phyloP scores from a whole-genome alignment of 1,284 basidiomycete species.

The Microbotryum violaceum region DNA sequence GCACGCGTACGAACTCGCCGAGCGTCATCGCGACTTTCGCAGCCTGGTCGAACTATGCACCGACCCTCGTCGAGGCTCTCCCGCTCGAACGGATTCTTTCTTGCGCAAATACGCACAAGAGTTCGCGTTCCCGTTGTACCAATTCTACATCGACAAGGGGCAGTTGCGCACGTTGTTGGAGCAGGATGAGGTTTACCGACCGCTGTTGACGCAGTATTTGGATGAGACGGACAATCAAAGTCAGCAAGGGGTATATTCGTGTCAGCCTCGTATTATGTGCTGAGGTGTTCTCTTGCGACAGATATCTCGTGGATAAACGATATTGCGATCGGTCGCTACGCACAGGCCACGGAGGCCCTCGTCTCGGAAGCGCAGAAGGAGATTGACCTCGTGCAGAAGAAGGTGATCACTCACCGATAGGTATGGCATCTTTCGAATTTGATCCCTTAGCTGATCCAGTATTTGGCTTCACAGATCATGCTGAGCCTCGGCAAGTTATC shows the following conservation, averaged over 20 bases:
- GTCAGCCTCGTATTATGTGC: not conserved
- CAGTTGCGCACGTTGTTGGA: slow-evolving; percentile 67
- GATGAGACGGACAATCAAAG: slow-evolving; percentile 53
- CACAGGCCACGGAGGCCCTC: slow-evolving; percentile 58
- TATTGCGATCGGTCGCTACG: slow-evolving; percentile 61
- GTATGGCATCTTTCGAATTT: too few relatives aligned
- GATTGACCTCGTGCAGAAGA: slow-evolving; percentile 53
- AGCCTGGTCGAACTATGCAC: slow-evolving; percentile 42
- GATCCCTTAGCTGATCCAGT: slow-evolving; percentile 17
- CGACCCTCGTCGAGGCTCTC: slow-evolving; percentile 32
- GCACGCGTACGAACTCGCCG: slow-evolving; percentile 42
- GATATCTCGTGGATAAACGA: slow-evolving; percentile 77
- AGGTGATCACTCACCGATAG: slow-evolving; percentile 47
- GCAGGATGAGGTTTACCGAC: slow-evolving; percentile 56
- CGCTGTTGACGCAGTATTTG: slow-evolving; percentile 70
- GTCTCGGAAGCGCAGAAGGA: slow-evolving; percentile 55
- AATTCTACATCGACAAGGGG: slow-evolving; percentile 52
- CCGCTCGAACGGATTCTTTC: slow-evolving; percentile 51
- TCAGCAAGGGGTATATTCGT: slow-evolving; percentile 39
- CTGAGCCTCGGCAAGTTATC: slow-evolving; percentile 85
- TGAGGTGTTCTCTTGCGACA: slow-evolving; percentile 6
- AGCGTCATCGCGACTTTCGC: slow-evolving; percentile 43
- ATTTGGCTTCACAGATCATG: slow-evolving; percentile 55
- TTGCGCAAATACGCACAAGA: slow-evolving; percentile 70
- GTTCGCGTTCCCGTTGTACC: slow-evolving; percentile 80